A percentile compares a stretch with the other conserved stretches of the same genome.
Evolutionary conservation across 192 early-diverging fungal species (phyloP).

Genomic region (Funneliformis geosporum): DNA sequence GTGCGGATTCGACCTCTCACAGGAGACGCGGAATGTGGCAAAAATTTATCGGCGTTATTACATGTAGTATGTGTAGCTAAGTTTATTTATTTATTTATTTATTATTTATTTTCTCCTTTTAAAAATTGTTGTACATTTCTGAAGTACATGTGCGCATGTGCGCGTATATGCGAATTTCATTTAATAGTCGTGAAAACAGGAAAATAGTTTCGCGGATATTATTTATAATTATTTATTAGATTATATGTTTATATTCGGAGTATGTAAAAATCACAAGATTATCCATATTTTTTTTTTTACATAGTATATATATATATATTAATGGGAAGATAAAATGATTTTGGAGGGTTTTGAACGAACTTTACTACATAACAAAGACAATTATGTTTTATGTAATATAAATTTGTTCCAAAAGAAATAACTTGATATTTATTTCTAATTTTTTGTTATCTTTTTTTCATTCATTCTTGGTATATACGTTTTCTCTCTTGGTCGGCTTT

Average conservation of each 20-base stretch:
- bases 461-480: not conserved
- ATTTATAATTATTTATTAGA: not conserved
- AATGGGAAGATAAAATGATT: not conserved
- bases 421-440: not conserved
- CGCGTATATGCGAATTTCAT: not conserved
- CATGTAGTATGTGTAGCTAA: slow-evolving; percentile 47
- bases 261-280: not conserved
- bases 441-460: not conserved
- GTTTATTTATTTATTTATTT: slow-evolving; percentile 22
- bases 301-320: not conserved
- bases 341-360: not conserved
- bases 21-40: slow-evolving; percentile 38
- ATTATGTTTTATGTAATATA: not conserved
- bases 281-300: not conserved
- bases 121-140: not conserved
- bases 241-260: not conserved
- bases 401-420: not conserved
- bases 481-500: not conserved
- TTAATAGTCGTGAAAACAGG: not conserved
- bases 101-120: slow-evolving; percentile 3
- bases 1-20: slow-evolving; percentile 31
- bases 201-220: not conserved
- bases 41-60: slow-evolving; percentile 49
- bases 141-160: not conserved
- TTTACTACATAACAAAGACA: too few species aligned